These are phyloP conservation scores for Setomelanomma holmii DNA, from an alignment of 2,329 filamentous ascomycete genomes.

Conservation along the genomic window DNA sequence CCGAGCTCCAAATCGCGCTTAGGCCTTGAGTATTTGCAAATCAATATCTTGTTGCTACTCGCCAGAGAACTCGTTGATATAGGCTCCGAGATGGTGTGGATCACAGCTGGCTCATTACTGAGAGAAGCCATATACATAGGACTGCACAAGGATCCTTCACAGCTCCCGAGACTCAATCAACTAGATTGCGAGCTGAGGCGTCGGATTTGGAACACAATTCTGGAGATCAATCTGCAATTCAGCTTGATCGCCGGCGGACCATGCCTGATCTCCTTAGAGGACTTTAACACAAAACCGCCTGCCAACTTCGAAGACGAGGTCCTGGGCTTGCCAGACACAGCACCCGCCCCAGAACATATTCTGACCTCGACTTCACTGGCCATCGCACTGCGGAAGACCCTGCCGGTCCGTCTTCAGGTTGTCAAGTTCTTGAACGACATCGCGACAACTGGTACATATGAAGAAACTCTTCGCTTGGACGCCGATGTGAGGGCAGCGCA, in stretches of 20 bases:
- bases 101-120: slow-evolving; percentile 48
- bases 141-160: slow-evolving; percentile 49
- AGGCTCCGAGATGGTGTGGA: slow-evolving; percentile 47
- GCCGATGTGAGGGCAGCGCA: slow-evolving; percentile 23
- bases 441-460: slow-evolving; percentile 28
- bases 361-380: slow-evolving; percentile 48
- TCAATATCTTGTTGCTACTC: slow-evolving; percentile 48
- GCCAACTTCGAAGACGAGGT: slow-evolving; percentile 52
- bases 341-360: slow-evolving; percentile 29
- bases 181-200: slow-evolving; percentile 39
- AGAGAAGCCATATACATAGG: slow-evolving; percentile 51
- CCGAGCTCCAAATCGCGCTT: slow-evolving; percentile 63
- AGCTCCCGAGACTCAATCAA: slow-evolving; percentile 33
- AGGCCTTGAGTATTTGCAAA: slow-evolving; percentile 60
- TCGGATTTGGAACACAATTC: slow-evolving; percentile 41
- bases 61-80: slow-evolving; percentile 47
- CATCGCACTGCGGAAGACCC: slow-evolving; percentile 46
- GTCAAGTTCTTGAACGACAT: slow-evolving; percentile 39
- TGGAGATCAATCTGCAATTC: slow-evolving; percentile 49
- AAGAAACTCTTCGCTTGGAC: slow-evolving; percentile 37
- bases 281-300: slow-evolving; percentile 49
- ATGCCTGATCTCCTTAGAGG: slow-evolving; percentile 42
- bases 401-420: slow-evolving; percentile 48
- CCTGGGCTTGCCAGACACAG: slow-evolving; percentile 34
- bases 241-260: slow-evolving; percentile 47